Conservation (phyloP, 495 filamentous ascomycete genomes). For the Terfezia boudieri region DNA sequence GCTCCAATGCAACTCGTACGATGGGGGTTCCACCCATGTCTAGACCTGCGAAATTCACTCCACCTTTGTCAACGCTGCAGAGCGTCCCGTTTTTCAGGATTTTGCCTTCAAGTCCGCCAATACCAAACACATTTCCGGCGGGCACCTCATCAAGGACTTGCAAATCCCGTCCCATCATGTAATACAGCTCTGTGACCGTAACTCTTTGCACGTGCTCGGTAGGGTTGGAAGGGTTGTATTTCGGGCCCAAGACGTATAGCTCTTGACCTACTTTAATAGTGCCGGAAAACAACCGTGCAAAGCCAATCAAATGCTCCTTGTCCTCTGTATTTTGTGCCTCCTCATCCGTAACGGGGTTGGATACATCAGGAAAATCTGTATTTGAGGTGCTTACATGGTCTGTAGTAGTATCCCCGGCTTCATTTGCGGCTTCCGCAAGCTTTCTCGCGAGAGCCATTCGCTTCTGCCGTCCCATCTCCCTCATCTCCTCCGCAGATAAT, state of each 20-base stretch:
- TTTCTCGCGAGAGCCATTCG: conserved; percentile 54
- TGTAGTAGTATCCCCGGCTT: conserved; percentile 2
- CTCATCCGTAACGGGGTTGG: conserved; percentile 16
- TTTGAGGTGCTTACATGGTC: neutral
- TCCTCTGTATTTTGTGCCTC: conserved; percentile 33
- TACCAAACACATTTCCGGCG: conserved; percentile 89
- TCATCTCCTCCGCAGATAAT: conserved; percentile 70
- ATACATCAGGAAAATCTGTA: neutral
- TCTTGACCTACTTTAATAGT: conserved; percentile 72
- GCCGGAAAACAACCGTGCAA: conserved; percentile 81
- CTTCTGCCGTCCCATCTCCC: conserved; percentile 70
- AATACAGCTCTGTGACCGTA: conserved; percentile 70
- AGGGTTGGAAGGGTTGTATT: conserved; percentile 65
- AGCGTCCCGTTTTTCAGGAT: conserved; percentile 89
- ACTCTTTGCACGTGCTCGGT: conserved; percentile 61
- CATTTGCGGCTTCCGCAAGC: conserved; percentile 13
- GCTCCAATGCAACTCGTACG: conserved; percentile 84
- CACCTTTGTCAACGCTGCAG: conserved; percentile 66
- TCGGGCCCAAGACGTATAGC: conserved; percentile 75
- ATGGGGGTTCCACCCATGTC: conserved; percentile 63
- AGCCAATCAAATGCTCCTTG: conserved; percentile 76
- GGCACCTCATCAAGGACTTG: conserved; percentile 68
- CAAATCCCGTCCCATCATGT: conserved; percentile 82
- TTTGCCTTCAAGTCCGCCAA: conserved; percentile 72
- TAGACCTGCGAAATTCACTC: conserved; percentile 81